Evolutionary conservation across 192 early-diverging fungal species (phyloP), one percentile per base, ranked within the genome.

Genomic region (Oehlia diaphana): DNA sequence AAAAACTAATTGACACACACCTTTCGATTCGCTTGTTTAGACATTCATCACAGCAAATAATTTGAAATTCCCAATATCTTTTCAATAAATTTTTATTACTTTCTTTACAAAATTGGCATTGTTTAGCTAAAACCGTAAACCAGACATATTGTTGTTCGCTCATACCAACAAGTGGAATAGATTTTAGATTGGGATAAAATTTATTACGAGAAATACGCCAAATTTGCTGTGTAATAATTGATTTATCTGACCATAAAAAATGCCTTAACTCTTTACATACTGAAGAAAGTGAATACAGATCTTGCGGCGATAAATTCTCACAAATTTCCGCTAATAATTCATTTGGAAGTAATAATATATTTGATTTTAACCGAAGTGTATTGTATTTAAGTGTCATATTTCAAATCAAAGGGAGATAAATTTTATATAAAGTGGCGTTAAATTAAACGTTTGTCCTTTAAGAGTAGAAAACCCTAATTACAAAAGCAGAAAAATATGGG

Each of bases 271-370:
- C 21, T 76, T 63, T 76, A 42, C 61, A 76, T n/a, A 37, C 37
- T 6, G 62, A 63, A 23, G 61, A 13, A 39, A 76, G 61, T 39
- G 74, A 61, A 76, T 35, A 76, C 12, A 76, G 37, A 63, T 76
- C 74, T 39, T 19, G n/a, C 1, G 74, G 74, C 2, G 31, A 39
- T 35, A 78, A 37, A 37, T 50, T 26, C 68, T 78, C 77, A 58
- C 77, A 78, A 35, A 78, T 68, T 49, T 78, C 62, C 0, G 63
- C 66, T 8, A 78, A 69, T 68, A 78, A 33, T 69, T 78, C 77
- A 42, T 16, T 33, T 26, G 81, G 80, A 42, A 62, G n/a, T 44
- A 70, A 19, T 10, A 23, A 37, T 70, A 70, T 21, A n/a, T 19
- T 39, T 21, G 37, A 37, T 39, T n/a, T 37, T 70, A 39, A 5